A percentile compares a stretch with the other conserved stretches of the same genome.
These are phyloP conservation scores for Penicillium cinerascens DNA, from an alignment of 495 filamentous ascomycete genomes.

Conservation along the genomic window DNA sequence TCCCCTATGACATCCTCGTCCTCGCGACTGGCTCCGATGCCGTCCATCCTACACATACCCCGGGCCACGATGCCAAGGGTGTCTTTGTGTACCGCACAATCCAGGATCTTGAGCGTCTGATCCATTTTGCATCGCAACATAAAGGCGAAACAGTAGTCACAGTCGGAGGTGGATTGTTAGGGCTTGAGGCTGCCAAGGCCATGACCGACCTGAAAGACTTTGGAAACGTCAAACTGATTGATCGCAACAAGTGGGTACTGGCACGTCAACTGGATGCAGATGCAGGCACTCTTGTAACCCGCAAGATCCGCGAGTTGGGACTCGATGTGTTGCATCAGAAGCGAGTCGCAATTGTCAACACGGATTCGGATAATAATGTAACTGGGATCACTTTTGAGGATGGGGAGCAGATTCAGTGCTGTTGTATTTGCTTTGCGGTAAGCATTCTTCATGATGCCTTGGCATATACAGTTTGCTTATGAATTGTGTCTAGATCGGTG, in stretches of 20 bases:
- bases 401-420: constrained; percentile 76
- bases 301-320: constrained; percentile 77
- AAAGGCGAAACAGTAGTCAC: constrained; percentile 72
- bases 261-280: constrained; percentile 83
- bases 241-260: constrained; percentile 87
- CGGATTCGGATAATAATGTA: constrained; percentile 62
- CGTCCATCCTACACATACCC: constrained; percentile 73
- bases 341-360: constrained; percentile 69
- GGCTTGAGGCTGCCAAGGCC: constrained; percentile 91
- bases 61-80: constrained; percentile 79
- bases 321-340: constrained; percentile 81
- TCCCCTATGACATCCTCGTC: constrained; percentile 85
- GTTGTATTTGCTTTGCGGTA: constrained; percentile 85
- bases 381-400: constrained; percentile 80
- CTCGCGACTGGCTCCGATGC: constrained; percentile 92
- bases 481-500: constrained; percentile 57
- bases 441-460: constrained; percentile 22
- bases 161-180: constrained; percentile 87
- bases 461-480: background rate
- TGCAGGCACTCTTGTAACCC: constrained; percentile 78
- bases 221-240: constrained; percentile 75
- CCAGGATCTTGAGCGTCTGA: constrained; percentile 77
- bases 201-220: constrained; percentile 87
- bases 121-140: constrained; percentile 61
- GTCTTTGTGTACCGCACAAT: constrained; percentile 97